Conservation (phyloP, 1,139 yeast species). For the Lodderomyces orthopsilosis region DNA sequence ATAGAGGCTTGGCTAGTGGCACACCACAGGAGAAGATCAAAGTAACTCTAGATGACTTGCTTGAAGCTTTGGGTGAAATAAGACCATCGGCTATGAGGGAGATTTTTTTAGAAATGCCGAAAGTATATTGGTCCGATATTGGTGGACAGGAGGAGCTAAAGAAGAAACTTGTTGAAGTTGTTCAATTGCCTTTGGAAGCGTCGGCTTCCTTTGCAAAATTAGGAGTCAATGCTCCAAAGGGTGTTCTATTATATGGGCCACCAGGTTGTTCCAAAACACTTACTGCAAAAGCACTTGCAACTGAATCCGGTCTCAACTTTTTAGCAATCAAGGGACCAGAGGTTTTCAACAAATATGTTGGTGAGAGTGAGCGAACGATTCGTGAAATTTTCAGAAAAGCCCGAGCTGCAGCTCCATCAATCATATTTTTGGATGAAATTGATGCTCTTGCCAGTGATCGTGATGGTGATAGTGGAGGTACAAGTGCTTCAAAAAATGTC, state of each 20-base stretch:
- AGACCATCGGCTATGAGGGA: constrained; percentile 98
- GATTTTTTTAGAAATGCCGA: constrained; percentile 89
- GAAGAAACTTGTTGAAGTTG: constrained; percentile 78
- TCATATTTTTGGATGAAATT: constrained; percentile 90
- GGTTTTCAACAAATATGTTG: constrained; percentile 88
- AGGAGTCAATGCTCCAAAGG: constrained; percentile 90
- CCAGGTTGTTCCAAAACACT: constrained; percentile 96
- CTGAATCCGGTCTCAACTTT: constrained; percentile 90
- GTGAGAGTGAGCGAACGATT: constrained; percentile 87
- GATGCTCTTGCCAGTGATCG: constrained; percentile 87
- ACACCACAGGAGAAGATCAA: constrained; percentile 25
- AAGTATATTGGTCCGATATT: constrained; percentile 89
- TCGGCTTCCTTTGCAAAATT: constrained; percentile 69
- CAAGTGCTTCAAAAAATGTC: constrained; percentile 71
- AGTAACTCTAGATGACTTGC: constrained; percentile 51
- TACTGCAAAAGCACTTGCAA: constrained; percentile 92
- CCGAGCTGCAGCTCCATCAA: constrained; percentile 88
- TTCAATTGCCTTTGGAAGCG: constrained; percentile 86
- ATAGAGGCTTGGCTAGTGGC: constrained; percentile 43
- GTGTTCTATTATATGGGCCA: constrained; percentile 87
- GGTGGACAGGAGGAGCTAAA: constrained; percentile 92
- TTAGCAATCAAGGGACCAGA: constrained; percentile 96
- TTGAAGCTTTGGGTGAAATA: constrained; percentile 67
- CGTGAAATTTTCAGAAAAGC: constrained; percentile 90
- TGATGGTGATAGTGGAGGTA: constrained; percentile 40